These are phyloP conservation scores for Ophiostoma perfectum DNA, from an alignment of 2,329 filamentous ascomycete species.

Conservation along the genomic window DNA sequence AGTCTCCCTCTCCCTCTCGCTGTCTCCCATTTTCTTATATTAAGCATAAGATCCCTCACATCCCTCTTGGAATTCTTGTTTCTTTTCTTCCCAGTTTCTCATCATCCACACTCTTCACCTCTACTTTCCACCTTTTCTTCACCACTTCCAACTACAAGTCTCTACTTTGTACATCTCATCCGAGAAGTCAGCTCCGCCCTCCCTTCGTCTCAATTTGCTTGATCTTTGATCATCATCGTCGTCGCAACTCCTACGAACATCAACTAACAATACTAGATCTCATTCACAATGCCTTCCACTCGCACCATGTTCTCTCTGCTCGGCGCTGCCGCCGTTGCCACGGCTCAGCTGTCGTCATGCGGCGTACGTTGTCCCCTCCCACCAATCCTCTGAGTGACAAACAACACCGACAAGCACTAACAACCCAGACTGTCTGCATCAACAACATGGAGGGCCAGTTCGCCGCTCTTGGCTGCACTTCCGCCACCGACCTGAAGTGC, in stretches of 20 bases:
- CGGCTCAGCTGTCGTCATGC: conserved; percentile 44
- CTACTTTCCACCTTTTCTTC: not conserved
- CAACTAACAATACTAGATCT: conserved; percentile 33
- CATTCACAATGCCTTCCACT: conserved; percentile 41
- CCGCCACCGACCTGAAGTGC: conserved; percentile 38
- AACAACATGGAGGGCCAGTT: conserved; percentile 48
- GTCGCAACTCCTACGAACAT: not conserved
- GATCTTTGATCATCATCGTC: not conserved
- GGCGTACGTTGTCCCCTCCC: conserved; percentile 40
- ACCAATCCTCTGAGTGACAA: not conserved
- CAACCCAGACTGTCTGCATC: conserved; percentile 42
- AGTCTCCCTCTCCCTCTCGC: not conserved
- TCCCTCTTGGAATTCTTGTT: conserved; percentile 6
- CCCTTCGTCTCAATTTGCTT: not conserved
- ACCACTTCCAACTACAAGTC: conserved; percentile 7
- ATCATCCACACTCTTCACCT: not conserved
- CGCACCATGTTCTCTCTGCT: conserved; percentile 34
- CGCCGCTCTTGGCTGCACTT: conserved; percentile 42
- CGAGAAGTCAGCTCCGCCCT: conserved; percentile 11
- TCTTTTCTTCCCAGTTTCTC: conserved; percentile 14
- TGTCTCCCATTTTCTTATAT: conserved; percentile 12
- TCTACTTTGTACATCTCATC: conserved; percentile 10
- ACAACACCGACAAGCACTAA: not conserved
- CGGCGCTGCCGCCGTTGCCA: conserved; percentile 36
- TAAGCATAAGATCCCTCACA: conserved; percentile 11